Percentiles rank a stretch among this genome's conserved stretches.
phyloP scores from a whole-genome alignment of 2,329 filamentous ascomycete genomes.

The Podosphaera xanthii region DNA sequence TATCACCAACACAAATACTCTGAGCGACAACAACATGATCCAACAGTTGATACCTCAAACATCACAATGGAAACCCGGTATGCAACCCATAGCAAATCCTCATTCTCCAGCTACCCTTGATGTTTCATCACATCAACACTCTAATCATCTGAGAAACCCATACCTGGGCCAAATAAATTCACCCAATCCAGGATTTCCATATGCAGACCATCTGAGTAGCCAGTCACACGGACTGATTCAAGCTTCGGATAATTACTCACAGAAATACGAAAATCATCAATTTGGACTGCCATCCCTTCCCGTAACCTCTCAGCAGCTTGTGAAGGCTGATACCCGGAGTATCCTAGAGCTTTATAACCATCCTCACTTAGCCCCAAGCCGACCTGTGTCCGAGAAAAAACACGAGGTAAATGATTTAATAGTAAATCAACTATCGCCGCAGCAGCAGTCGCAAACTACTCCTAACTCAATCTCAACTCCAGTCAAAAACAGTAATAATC shows the following conservation, averaged over 20 bases:
- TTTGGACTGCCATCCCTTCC: constrained; percentile 14
- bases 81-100: constrained; percentile 18
- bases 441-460: constrained; percentile 1
- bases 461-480: constrained; percentile 6
- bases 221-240: background rate
- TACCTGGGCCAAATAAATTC: constrained; percentile 7
- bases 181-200: constrained; percentile 6
- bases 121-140: constrained; percentile 6
- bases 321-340: constrained; percentile 42
- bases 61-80: constrained; percentile 10
- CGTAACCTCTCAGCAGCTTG: constrained; percentile 21
- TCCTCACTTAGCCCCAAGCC: constrained; percentile 15
- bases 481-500: constrained; percentile 13
- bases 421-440: background rate
- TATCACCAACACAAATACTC: constrained; percentile 14
- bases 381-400: constrained; percentile 4
- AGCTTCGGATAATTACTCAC: background rate
- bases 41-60: constrained; percentile 12
- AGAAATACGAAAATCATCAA: background rate
- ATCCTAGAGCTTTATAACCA: constrained; percentile 54
- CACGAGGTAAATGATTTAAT: constrained; percentile 5
- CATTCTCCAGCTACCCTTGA: constrained; percentile 7
- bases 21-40: constrained; percentile 20
- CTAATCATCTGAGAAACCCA: constrained; percentile 10
- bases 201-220: constrained; percentile 1